These are phyloP conservation scores for Geotrichum armillariae DNA, from an alignment of 1,139 yeast species.

Conservation along the genomic window DNA sequence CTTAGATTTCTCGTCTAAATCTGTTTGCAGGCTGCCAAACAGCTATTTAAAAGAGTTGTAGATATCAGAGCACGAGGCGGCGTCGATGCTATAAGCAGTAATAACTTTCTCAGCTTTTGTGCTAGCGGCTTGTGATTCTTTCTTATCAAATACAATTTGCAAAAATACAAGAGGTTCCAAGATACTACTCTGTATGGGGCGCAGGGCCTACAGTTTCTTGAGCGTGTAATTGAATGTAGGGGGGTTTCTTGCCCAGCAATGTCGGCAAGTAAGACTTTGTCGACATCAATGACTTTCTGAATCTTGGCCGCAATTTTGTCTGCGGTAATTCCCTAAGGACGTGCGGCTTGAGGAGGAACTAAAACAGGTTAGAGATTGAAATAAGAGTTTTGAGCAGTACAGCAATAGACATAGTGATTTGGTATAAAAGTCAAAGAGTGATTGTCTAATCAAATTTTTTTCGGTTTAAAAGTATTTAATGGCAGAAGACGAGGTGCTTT, in stretches of 20 bases:
- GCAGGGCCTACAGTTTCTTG: constrained; percentile 22
- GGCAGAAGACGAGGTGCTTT: too few species aligned
- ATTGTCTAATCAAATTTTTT: too few species aligned
- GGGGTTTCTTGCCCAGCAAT: constrained; percentile 53
- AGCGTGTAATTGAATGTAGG: constrained; percentile 62
- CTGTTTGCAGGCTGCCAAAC: constrained; percentile 34
- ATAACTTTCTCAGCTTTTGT: constrained; percentile 59
- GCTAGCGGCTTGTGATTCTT: constrained; percentile 69
- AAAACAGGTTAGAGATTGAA: neutral
- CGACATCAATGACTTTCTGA: constrained; percentile 40
- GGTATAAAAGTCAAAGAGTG: too few species aligned
- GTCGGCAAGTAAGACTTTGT: constrained; percentile 51
- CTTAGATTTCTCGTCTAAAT: constrained; percentile 54
- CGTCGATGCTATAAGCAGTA: constrained; percentile 59
- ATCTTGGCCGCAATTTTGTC: constrained; percentile 45
- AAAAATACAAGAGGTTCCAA: constrained; percentile 61
- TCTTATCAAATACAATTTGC: constrained; percentile 65
- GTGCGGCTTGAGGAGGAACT: constrained; percentile 49
- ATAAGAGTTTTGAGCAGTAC: neutral
- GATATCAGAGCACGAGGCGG: constrained; percentile 66
- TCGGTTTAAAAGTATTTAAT: too few species aligned
- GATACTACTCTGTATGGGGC: constrained; percentile 16
- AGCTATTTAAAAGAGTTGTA: constrained; percentile 58
- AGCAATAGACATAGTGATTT: constrained; percentile 15
- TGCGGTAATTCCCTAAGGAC: constrained; percentile 63